A percentile compares a stretch with the other conserved stretches of the same genome.
phyloP scores from a whole-genome alignment of 2,329 filamentous ascomycete genomes.

The Colletotrichum sp. region DNA sequence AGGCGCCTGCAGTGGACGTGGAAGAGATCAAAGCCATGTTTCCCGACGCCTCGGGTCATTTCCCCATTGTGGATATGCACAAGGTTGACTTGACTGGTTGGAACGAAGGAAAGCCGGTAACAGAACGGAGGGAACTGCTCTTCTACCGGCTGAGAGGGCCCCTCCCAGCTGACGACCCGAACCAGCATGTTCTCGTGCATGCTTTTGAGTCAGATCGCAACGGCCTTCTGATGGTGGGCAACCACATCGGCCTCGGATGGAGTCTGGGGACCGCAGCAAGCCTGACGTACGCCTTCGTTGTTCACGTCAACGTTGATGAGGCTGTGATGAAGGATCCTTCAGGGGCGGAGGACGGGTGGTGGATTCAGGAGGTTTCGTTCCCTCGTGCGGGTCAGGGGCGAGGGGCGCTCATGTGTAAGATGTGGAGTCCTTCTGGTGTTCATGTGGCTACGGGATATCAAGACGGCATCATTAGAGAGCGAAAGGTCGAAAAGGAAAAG shows the following conservation, averaged over 20 bases:
- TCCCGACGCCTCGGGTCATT: constrained; percentile 43
- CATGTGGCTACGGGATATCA: constrained; percentile 62
- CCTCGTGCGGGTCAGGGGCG: constrained; percentile 52
- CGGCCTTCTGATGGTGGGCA: constrained; percentile 55
- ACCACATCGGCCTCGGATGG: constrained; percentile 52
- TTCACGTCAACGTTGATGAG: constrained; percentile 55
- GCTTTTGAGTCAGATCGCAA: constrained; percentile 61
- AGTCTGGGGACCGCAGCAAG: constrained; percentile 47
- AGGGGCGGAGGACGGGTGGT: constrained; percentile 48
- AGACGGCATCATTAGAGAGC: constrained; percentile 47
- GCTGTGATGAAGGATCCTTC: constrained; percentile 46
- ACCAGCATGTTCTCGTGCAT: constrained; percentile 53
- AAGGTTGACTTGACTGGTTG: constrained; percentile 57
- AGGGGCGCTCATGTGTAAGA: constrained; percentile 52
- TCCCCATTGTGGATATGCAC: constrained; percentile 57
- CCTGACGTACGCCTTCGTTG: constrained; percentile 56
- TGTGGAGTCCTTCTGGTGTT: constrained; percentile 58
- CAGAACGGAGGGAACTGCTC: constrained; percentile 53
- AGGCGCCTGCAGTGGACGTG: constrained; percentile 51
- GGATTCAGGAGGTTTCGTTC: constrained; percentile 58
- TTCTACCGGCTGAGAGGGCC: constrained; percentile 54
- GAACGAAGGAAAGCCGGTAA: constrained; percentile 45
- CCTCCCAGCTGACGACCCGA: constrained; percentile 42
- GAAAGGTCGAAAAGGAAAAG: constrained; percentile 25
- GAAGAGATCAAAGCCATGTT: constrained; percentile 40